Evolutionary conservation across 1,284 basidiomycete species (phyloP), one percentile per base, ranked within the genome.

Genomic region (Phellinidium pouzarii): DNA sequence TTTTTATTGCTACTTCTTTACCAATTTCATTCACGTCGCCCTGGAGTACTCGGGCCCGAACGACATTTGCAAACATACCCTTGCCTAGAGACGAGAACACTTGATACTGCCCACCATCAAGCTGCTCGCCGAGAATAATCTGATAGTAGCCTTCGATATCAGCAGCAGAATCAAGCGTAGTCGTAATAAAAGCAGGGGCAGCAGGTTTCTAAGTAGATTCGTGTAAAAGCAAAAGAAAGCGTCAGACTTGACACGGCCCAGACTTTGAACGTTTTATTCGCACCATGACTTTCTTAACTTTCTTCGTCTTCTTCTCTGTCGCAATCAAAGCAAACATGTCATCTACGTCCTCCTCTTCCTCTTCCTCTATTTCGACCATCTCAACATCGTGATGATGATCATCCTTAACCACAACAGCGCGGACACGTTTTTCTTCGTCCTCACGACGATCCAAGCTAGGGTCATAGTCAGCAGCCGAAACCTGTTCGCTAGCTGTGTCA

Each of bases 31-130:
- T 74, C 2, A 71, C 62, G 31, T 91, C 88, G 6, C 78, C 79
- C 60, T 87, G 80, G 27, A 94, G 72, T 20, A 96, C 82, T 44
- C 91, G 84, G 6, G 94, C 94, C 44, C 89, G 80, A 20, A 98
- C 94, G 37, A 99, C 96, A 46, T 90, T 92, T 40, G 93, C 92
- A 68, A 99, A 99, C 94, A 99, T 99, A 54, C 96, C 96, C 66
- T 95, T 94, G 29, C 96, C 96, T 9, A 99, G 76, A 44, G 83
- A 91, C 27, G 92, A 93, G 59, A 91, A 95, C 9, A 99, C 91
- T 65, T 97, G 93, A 67, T 98, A 99, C 42, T 88, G 80, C 1
- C 92, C 94, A 38, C 83, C 80, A 61, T 96, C 91, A n/a, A 97
- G 74, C 53, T 94, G 82, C 69, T 99, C 96, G 45, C 95, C 96